phyloP scores from a whole-genome alignment of 2,329 filamentous ascomycete species.

The Pseudogymnoascus sp. region DNA sequence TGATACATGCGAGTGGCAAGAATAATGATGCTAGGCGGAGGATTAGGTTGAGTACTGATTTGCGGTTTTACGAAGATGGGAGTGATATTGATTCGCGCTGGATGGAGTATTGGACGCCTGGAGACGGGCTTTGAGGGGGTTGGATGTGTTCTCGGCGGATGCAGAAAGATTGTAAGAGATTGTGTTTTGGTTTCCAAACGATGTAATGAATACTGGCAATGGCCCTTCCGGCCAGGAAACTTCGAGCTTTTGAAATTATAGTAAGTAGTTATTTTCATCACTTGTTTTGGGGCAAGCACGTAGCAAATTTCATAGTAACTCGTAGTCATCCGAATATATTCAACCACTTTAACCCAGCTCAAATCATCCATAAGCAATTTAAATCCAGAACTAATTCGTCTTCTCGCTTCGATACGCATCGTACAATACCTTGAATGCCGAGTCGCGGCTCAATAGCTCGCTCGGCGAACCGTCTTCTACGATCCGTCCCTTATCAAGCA shows the following conservation, averaged over 20 bases:
- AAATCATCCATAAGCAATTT: not conserved
- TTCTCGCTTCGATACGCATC: constrained; percentile 8
- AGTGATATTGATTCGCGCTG: constrained; percentile 26
- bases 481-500: constrained; percentile 47
- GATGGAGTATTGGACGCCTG: constrained; percentile 31
- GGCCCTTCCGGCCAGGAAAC: not conserved
- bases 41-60: constrained; percentile 35
- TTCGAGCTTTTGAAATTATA: not conserved
- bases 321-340: not conserved
- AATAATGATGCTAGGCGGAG: constrained; percentile 33
- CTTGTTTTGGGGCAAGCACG: not conserved
- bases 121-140: not conserved
- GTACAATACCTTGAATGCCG: constrained; percentile 14
- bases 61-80: constrained; percentile 34
- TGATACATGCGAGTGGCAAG: constrained; percentile 31
- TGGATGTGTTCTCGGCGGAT: not conserved
- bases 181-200: not conserved
- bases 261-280: not conserved
- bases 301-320: not conserved
- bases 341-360: not conserved
- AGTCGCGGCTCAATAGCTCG: constrained; percentile 48
- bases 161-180: not conserved
- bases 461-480: constrained; percentile 80
- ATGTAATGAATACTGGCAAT: not conserved
- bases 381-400: not conserved